These are phyloP conservation scores for Austropuccinia psidii DNA, from an alignment of 1,284 basidiomycete genomes.

Conservation along the genomic window DNA sequence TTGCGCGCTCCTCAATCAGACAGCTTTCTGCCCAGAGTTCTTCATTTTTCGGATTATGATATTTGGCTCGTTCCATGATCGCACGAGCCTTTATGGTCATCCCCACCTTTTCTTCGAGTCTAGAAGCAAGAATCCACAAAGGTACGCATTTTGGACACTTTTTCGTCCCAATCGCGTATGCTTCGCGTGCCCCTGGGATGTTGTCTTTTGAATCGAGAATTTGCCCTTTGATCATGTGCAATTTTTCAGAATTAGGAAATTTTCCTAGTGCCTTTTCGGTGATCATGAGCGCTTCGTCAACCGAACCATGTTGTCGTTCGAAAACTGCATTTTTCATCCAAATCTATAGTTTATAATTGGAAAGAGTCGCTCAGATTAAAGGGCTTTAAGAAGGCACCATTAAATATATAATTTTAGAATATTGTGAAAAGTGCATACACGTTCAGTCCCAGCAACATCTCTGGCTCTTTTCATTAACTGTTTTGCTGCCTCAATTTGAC, in stretches of 20 bases:
- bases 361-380: neutral
- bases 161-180: slow-evolving; percentile 72
- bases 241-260: slow-evolving; percentile 78
- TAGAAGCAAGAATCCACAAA: slow-evolving; percentile 78
- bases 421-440: slow-evolving; percentile 55
- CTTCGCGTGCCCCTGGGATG: slow-evolving; percentile 61
- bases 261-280: slow-evolving; percentile 66
- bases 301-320: slow-evolving; percentile 75
- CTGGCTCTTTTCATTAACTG: slow-evolving; percentile 80
- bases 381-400: slow-evolving; percentile 31
- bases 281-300: slow-evolving; percentile 65
- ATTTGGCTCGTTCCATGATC: slow-evolving; percentile 78
- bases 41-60: slow-evolving; percentile 75
- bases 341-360: slow-evolving; percentile 55
- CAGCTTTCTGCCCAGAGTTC: slow-evolving; percentile 83
- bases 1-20: slow-evolving; percentile 78
- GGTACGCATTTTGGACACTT: slow-evolving; percentile 71
- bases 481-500: slow-evolving; percentile 72
- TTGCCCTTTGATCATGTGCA: slow-evolving; percentile 95
- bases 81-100: slow-evolving; percentile 89
- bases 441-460: slow-evolving; percentile 77
- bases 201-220: slow-evolving; percentile 61
- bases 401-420: slow-evolving; percentile 11
- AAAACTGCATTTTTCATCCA: slow-evolving; percentile 99
- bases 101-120: slow-evolving; percentile 76